A percentile compares a stretch with the other conserved stretches of the same genome.
phyloP scores from a whole-genome alignment of 2,329 filamentous ascomycete species.

The Verticillium albo-atrum region DNA sequence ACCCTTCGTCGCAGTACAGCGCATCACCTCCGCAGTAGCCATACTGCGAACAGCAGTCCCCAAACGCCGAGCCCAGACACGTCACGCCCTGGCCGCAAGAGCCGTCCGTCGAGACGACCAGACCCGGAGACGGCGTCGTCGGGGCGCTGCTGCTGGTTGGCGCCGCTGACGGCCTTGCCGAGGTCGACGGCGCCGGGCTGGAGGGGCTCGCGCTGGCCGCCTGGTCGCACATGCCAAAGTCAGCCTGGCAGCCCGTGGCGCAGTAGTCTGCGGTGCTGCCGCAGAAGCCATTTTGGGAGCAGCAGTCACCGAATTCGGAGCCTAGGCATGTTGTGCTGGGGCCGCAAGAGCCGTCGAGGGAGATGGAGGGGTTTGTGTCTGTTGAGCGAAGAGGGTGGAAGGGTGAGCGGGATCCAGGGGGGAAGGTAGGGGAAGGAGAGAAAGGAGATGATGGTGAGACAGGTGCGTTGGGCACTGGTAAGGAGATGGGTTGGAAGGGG shows the following conservation, averaged over 20 bases:
- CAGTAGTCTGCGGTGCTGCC: slow-evolving; percentile 19
- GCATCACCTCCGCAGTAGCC: slow-evolving; percentile 22
- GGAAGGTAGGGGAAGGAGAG: neutral
- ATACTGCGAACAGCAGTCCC: slow-evolving; percentile 21
- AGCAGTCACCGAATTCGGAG: slow-evolving; percentile 31
- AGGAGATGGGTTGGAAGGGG: slow-evolving; percentile 10
- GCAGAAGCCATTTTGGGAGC: slow-evolving; percentile 34
- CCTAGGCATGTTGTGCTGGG: slow-evolving; percentile 26
- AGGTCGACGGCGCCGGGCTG: neutral
- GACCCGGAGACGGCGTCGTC: neutral
- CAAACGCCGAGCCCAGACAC: slow-evolving; percentile 10
- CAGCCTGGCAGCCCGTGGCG: slow-evolving; percentile 22
- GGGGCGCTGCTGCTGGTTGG: neutral
- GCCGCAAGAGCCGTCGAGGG: slow-evolving; percentile 29
- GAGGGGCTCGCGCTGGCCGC: neutral
- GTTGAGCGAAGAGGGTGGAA: neutral
- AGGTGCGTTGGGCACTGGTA: slow-evolving; percentile 10
- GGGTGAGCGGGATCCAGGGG: neutral
- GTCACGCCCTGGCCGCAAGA: slow-evolving; percentile 5
- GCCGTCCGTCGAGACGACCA: slow-evolving; percentile 3
- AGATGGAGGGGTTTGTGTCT: slow-evolving; percentile 12
- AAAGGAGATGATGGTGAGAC: neutral
- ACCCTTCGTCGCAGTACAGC: slow-evolving; percentile 20
- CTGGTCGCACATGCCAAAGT: slow-evolving; percentile 16
- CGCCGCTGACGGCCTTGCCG: neutral